Conservation (phyloP, 2,329 filamentous ascomycete genomes). For the Trichophyton benhamiae region DNA sequence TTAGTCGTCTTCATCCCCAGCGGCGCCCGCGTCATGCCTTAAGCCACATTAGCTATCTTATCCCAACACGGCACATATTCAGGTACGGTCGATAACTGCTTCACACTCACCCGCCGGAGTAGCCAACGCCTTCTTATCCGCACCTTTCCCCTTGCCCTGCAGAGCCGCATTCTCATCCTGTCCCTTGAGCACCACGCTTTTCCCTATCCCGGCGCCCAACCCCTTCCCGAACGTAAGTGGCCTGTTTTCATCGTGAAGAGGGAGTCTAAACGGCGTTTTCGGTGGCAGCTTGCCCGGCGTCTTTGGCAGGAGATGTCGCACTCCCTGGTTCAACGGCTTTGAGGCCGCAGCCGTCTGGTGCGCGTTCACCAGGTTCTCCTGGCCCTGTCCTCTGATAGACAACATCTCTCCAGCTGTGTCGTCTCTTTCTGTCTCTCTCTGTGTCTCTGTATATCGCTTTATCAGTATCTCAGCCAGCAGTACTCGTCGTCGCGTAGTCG, state of each 20-base stretch:
- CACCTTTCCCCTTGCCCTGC: constrained; percentile 30
- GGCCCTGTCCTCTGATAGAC: constrained; percentile 54
- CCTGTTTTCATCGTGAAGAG: constrained; percentile 79
- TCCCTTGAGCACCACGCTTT: constrained; percentile 36
- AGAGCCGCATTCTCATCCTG: constrained; percentile 44
- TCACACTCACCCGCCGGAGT: constrained; percentile 59
- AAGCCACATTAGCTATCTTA: background rate
- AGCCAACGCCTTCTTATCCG: constrained; percentile 53
- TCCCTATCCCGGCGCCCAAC: constrained; percentile 43
- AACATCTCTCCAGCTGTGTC: constrained; percentile 44
- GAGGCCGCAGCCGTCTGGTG: constrained; percentile 58
- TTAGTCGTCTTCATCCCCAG: constrained; percentile 95
- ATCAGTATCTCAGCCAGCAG: background rate
- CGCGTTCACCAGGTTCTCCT: constrained; percentile 73
- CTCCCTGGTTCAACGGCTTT: constrained; percentile 59
- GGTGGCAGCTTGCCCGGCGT: constrained; percentile 36
- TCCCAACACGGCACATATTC: background rate
- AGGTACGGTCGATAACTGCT: background rate
- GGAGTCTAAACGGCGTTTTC: constrained; percentile 70
- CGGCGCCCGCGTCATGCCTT: constrained; percentile 51
- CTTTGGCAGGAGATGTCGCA: constrained; percentile 45
- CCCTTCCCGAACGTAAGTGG: constrained; percentile 43
- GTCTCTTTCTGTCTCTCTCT: background rate
- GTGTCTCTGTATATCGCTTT: too few relatives aligned
- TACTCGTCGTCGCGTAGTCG: background rate